phyloP scores from a whole-genome alignment of 495 filamentous ascomycete species.

The Letharia columbiana region DNA sequence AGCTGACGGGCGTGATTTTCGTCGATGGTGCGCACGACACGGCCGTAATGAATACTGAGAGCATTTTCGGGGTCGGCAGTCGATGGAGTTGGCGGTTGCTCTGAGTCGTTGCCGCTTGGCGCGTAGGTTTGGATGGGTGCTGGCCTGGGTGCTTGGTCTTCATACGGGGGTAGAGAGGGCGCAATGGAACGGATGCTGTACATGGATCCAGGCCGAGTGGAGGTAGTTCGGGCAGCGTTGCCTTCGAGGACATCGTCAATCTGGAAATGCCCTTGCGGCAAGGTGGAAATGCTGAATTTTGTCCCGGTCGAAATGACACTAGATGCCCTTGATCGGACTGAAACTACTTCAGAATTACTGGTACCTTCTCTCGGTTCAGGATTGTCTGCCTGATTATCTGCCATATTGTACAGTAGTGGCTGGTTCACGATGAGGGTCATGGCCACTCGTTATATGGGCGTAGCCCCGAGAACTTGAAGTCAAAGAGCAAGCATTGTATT shows the following conservation, averaged over 20 bases:
- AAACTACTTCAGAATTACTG: background rate
- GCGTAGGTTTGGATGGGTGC: background rate
- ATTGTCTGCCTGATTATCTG: background rate
- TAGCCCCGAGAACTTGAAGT: background rate
- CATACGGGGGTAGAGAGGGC: constrained; percentile 20
- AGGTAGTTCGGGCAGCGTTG: background rate
- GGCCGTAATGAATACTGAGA: constrained; percentile 26
- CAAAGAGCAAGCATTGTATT: background rate
- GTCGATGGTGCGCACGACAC: constrained; percentile 28
- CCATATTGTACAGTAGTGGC: background rate
- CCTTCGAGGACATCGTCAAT: constrained; percentile 10
- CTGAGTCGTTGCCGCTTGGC: constrained; percentile 2
- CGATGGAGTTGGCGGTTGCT: constrained; percentile 13
- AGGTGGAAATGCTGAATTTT: constrained; percentile 19
- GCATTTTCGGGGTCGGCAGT: constrained; percentile 25
- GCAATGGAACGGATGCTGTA: constrained; percentile 16
- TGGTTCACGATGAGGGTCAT: background rate
- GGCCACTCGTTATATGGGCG: background rate
- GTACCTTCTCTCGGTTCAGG: background rate
- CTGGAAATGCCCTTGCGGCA: constrained; percentile 12
- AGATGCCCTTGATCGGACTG: constrained; percentile 20
- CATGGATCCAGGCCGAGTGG: constrained; percentile 11
- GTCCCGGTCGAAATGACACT: constrained; percentile 23
- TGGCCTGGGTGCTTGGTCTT: background rate
- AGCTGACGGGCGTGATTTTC: constrained; percentile 22